phyloP scores from a whole-genome alignment of 2,329 filamentous ascomycete genomes.

The Tolypocladium album region DNA sequence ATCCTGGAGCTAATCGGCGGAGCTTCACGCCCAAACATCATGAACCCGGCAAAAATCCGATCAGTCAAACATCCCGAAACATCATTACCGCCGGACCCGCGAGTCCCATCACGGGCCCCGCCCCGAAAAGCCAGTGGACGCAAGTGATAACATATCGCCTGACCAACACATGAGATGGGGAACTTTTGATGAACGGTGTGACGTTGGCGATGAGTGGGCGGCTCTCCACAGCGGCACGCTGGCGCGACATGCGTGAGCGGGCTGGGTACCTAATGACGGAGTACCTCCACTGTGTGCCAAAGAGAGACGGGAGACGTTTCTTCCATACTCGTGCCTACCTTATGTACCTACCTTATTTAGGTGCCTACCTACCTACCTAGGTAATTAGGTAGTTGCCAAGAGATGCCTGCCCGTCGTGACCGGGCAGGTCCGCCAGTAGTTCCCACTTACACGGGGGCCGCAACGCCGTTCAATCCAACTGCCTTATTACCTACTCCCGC shows the following conservation, averaged over 20 bases:
- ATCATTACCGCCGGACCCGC: not conserved
- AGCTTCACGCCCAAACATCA: no score
- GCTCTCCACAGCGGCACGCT: not conserved
- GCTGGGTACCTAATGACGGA: no score
- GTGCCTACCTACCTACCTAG: no score
- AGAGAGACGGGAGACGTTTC: no score
- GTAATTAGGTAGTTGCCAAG: no score
- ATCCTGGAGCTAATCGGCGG: no score
- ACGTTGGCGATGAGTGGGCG: not conserved
- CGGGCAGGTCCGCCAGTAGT: not conserved
- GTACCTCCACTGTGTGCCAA: no score
- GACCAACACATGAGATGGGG: not conserved
- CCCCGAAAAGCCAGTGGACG: not conserved
- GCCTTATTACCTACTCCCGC: not conserved
- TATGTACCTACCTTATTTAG: no score
- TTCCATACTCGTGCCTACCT: no score
- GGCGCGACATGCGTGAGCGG: not conserved
- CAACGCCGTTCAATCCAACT: not conserved
- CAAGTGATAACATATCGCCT: not conserved
- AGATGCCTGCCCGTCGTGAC: no score
- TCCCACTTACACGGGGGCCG: not conserved
- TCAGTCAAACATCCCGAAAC: not conserved
- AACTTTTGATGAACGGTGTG: not conserved
- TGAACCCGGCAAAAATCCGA: no score
- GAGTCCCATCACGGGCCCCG: not conserved